Percentiles rank a stretch among this genome's conserved stretches.
Evolutionary conservation across 352 stramenopile species (phyloP).

Genomic region (Pythium vanterpoolii): DNA sequence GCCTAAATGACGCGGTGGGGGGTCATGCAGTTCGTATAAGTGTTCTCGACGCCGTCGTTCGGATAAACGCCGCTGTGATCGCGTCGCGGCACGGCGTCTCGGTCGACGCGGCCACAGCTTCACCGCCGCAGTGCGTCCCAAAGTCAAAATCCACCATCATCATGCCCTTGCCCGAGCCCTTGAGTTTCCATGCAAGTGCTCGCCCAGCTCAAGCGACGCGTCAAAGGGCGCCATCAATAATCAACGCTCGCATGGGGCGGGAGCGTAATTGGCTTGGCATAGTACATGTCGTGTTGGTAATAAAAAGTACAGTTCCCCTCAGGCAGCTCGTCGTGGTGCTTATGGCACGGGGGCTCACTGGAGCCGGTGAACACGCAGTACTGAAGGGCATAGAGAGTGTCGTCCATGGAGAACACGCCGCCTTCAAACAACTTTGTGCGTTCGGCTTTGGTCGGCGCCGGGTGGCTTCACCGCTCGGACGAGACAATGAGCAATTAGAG

Average conservation of each 20-base stretch:
- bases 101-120: conserved; percentile 1
- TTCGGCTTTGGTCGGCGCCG: conserved; percentile 4
- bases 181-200: conserved; percentile 22
- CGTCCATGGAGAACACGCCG: conserved; percentile 10
- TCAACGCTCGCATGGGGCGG: conserved; percentile 19
- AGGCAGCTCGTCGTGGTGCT: conserved; percentile 1
- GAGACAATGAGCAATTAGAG: too few relatives aligned
- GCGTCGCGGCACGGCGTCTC: conserved; percentile 16
- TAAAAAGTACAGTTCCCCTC: conserved; percentile 10
- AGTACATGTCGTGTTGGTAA: conserved; percentile 21
- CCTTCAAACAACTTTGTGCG: conserved; percentile 4
- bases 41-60: conserved; percentile 16
- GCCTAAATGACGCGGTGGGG: too few relatives aligned
- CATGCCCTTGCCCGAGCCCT: conserved; percentile 11
- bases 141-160: conserved; percentile 29
- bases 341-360: conserved; percentile 8
- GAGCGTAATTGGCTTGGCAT: conserved; percentile 8
- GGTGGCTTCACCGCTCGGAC: conserved; percentile 17
- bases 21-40: conserved; percentile 17
- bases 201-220: conserved; percentile 24
- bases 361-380: conserved; percentile 23
- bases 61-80: conserved; percentile 23
- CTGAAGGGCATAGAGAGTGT: neutral
- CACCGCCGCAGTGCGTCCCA: conserved; percentile 18
- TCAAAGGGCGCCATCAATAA: conserved; percentile 21